phyloP scores from a whole-genome alignment of 208 protist species.

The Crithidia mellificae region DNA sequence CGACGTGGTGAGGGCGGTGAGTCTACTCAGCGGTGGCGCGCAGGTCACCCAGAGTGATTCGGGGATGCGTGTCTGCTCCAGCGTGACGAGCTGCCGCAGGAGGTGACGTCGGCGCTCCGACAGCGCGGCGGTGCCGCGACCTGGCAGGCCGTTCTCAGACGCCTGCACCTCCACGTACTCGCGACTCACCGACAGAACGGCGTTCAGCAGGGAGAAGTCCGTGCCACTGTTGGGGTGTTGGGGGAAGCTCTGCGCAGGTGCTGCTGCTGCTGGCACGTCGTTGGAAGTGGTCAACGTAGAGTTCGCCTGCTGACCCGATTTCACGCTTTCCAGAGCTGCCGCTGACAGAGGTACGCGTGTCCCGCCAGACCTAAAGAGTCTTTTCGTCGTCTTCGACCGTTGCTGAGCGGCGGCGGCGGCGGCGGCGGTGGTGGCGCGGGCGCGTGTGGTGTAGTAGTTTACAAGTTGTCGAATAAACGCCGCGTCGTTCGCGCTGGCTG shows the following conservation, averaged over 20 bases:
- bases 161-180: conserved; percentile 73
- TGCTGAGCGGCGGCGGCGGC: neutral
- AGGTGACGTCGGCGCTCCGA: conserved; percentile 40
- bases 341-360: neutral
- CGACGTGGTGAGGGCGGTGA: conserved; percentile 5
- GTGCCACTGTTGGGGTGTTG: conserved; percentile 8
- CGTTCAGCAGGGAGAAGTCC: conserved; percentile 66
- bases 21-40: conserved; percentile 27
- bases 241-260: no score
- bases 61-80: conserved; percentile 67
- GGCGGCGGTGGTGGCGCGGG: neutral
- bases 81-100: conserved; percentile 51
- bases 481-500: conserved; percentile 45
- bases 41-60: conserved; percentile 71
- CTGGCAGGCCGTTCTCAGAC: conserved; percentile 7
- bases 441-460: conserved; percentile 35
- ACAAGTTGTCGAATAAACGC: conserved; percentile 62
- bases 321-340: neutral
- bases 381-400: neutral
- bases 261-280: neutral
- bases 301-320: neutral
- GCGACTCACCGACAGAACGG: conserved; percentile 70
- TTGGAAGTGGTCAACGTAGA: neutral
- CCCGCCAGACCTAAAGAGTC: no score
- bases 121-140: conserved; percentile 25